Base-by-base conservation (phyloP, 345 rosid species). In the Arabis alpina region DNA sequence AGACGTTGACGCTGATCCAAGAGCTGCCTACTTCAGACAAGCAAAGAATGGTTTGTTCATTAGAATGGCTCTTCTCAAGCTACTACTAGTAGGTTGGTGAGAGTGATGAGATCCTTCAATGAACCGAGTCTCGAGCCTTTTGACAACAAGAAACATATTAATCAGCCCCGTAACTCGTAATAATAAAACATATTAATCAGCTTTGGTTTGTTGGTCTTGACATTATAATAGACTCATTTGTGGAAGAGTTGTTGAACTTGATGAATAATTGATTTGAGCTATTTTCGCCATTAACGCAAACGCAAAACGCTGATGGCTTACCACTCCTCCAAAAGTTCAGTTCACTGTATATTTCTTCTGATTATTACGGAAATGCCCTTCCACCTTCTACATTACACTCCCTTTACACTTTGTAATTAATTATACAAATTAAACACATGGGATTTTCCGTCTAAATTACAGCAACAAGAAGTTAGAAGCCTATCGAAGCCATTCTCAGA, bases 21-120 rank as follows among this genome's bases (percentile, higher is more conserved):
- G 98, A 54, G 97, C 96, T 69, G 99, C 99, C 3, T 89, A 91
- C 81, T 94, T 94, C 67, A 87, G 99, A 80, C 99, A 94, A 84
- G 98, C 97, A 28, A 91, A 89, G 92, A 94, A 94, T 28, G 98
- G 98, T 50, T 96, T 94, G 50, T 91, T 84, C 70, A 91, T 94
- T 12, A 75, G 99, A 64, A 89, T 94, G 99, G 98, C 99, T 71
- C 96, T 91, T 69, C 75, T 91, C 76, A 71, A 77, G 51, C 37
- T 77, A 32, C 66, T 71, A 4, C 79, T 76, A 39, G 68, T 82
- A 1, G 83, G 81, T 12, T 82, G 81, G 81, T 79, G 69, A 73
- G 34, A 15, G 40, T 36, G n/a, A 30, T 58, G 48, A 28, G 3
- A 64, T 64, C 64, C 57, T 47, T 27, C 3, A 34, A 13, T 30